Evolutionary conservation across 2,329 filamentous ascomycete genomes (phyloP), one percentile per base, ranked within the genome.

Genomic region (Alternaria triticina): DNA sequence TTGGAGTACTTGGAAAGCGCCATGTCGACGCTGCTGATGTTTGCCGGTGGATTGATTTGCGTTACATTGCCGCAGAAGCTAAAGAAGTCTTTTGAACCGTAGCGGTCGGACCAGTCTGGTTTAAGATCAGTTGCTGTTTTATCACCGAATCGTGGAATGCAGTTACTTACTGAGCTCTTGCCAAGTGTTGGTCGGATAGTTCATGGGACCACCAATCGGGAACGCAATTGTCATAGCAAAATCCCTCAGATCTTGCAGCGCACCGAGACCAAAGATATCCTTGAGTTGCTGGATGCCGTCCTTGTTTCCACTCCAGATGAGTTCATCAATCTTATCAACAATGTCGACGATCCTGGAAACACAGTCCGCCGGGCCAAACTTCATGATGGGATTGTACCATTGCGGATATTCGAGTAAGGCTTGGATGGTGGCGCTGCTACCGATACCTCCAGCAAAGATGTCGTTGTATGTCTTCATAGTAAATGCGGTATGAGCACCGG

Each of bases 51-150:
- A 52, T 83, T 71, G 30, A 82, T 71, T 59, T 86, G 80, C 1
- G 85, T 85, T 47, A 87, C 79, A 57, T 86, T 87, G 9, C 76
- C 78, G 71, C 85, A 87, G 75, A 87, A 87, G 47, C 81, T 66
- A 73, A 82, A 87, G 70, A 87, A 86, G 67, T 87, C 83, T 5
- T 81, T 70, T 2, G 77, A 77, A 44, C 79, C 80, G 59, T 82
- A 81, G 0, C 64, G 76, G 8, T 77, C 74, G 33, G 77, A 71
- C 85, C 85, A 87, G 60, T 83, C 49, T 51, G 5, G 2, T 23
- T 5, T 2, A 2, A 7, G 9, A 4, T 51, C 5, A 51, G 49
- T n/a, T n/a, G 1, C 7, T 36, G 17, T 23, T 15, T 23, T 6
- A 15, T 9, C 12, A 23, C 17, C 0, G 9, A 1, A 5, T 5